Evolutionary conservation across 2,329 filamentous ascomycete species (phyloP).

Genomic region (Cercospora citrullina): DNA sequence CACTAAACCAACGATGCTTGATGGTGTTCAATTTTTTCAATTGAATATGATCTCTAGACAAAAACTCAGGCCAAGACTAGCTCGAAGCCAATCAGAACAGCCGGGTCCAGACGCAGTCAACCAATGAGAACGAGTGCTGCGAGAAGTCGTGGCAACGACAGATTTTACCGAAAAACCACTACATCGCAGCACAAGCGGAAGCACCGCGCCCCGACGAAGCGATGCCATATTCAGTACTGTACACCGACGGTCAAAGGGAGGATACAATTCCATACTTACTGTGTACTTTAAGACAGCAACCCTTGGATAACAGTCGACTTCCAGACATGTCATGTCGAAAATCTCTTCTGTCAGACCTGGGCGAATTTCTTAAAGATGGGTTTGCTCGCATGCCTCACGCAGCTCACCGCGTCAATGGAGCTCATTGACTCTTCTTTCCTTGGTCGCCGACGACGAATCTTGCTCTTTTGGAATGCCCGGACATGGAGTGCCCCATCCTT

Average conservation of each 20-base stretch:
- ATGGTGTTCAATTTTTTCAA: fast-evolving
- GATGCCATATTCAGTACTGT: not conserved
- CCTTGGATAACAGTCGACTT: not conserved
- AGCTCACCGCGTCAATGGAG: too few relatives aligned
- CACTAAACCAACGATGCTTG: not conserved
- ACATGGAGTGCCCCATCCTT: not conserved
- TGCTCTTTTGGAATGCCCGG: not conserved
- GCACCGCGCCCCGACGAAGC: not conserved
- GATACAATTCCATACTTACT: not conserved
- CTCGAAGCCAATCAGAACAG: not conserved
- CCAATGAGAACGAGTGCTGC: not conserved
- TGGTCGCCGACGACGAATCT: not conserved
- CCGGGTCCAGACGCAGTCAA: not conserved
- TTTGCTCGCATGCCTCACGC: not conserved
- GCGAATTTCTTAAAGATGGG: not conserved
- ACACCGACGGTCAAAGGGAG: not conserved
- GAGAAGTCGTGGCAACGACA: not conserved
- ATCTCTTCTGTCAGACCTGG: not conserved
- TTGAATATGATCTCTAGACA: not conserved
- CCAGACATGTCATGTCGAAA: not conserved
- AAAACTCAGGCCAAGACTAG: not conserved
- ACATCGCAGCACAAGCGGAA: not conserved
- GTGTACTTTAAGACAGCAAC: not conserved
- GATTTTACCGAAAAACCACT: not conserved
- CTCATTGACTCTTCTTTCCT: not conserved